Conservation (phyloP, 345 rosid species). For the Rhizophora apiculata region DNA sequence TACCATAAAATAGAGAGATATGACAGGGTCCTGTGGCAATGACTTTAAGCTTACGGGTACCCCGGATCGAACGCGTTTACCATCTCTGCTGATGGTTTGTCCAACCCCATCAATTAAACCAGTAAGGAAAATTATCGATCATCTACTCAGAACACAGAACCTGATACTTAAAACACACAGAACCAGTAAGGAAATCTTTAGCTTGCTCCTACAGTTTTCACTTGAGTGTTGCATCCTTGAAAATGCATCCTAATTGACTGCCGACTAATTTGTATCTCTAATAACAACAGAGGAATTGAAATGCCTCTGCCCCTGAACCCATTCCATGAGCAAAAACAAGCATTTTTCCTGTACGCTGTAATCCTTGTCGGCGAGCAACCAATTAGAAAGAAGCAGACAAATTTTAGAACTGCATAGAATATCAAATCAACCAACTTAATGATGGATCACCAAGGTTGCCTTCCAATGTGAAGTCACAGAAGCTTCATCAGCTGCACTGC, state of each 20-base stretch:
- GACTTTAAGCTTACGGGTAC: conserved; percentile 28
- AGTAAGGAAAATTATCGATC: conserved; percentile 27
- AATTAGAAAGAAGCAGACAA: not conserved
- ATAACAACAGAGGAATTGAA: too few species aligned
- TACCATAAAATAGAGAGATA: conserved; percentile 23
- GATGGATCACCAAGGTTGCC: not conserved
- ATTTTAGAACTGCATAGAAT: not conserved
- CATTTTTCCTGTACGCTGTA: not conserved
- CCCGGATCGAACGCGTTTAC: conserved; percentile 6
- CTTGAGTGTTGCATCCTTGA: too few species aligned
- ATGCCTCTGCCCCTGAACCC: too few species aligned
- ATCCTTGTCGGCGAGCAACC: not conserved
- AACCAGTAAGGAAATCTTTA: too few species aligned
- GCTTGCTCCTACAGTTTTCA: too few species aligned
- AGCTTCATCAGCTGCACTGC: not conserved
- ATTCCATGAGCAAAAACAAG: not conserved
- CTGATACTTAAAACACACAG: conserved; percentile 9
- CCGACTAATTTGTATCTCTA: too few species aligned
- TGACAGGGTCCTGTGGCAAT: conserved; percentile 55
- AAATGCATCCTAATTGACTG: too few species aligned
- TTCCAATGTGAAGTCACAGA: not conserved
- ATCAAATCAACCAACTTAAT: not conserved
- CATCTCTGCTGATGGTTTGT: conserved; percentile 11
- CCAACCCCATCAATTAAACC: conserved; percentile 28
- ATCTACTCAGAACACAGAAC: conserved; percentile 23